Evolutionary conservation across 805 yeast species (phyloP), one percentile per base, ranked within the genome.

Genomic region (Schizosaccharomyces japonicus): DNA sequence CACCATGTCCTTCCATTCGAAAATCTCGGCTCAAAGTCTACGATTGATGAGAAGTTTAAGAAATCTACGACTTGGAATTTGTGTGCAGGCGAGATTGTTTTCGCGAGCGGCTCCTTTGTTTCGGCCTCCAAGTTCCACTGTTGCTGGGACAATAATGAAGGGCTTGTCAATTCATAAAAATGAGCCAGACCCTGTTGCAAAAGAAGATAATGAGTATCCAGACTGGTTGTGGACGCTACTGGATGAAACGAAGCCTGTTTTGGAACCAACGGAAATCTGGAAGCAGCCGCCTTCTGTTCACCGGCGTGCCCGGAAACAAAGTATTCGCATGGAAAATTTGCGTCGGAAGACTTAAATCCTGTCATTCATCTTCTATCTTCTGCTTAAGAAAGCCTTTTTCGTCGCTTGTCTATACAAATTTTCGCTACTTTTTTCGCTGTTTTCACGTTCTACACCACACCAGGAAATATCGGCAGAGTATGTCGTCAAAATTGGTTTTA

Each of bases 211-310:
- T 3, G 46, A 42, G 25, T 42, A 42, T 29, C 46, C 46, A 5
- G 46, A 42, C 5, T 42, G 46, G 46, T 27, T 42, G 13, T 42
- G 46, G 46, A 15, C 25, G 8, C 46, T 42, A 5, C 29, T 42
- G 15, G 46, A 42, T 29, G 23, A n/a, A 4, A 28, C 46, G n/a
- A 30, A 25, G 8, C 10, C 32, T 2, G 26, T 19, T 21, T 19
- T n/a, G n/a, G n/a, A n/a, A n/a, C n/a, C n/a, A n/a, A n/a, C n/a
- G n/a, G n/a, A n/a, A n/a, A n/a, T n/a, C n/a, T n/a, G n/a, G n/a
- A n/a, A n/a, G n/a, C n/a, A n/a, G n/a, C n/a, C 42, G 17, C 8
- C 15, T 6, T 5, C 42, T 36, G 42, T 27, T 23, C 23, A 6
- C 17, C 17, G 42, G 6, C 42, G 26, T 21, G 8, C 42, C n/a